Evolutionary conservation across 2,329 filamentous ascomycete species (phyloP), one percentile per base, ranked within the genome.

Genomic region (Pseudodiploospora longispora): DNA sequence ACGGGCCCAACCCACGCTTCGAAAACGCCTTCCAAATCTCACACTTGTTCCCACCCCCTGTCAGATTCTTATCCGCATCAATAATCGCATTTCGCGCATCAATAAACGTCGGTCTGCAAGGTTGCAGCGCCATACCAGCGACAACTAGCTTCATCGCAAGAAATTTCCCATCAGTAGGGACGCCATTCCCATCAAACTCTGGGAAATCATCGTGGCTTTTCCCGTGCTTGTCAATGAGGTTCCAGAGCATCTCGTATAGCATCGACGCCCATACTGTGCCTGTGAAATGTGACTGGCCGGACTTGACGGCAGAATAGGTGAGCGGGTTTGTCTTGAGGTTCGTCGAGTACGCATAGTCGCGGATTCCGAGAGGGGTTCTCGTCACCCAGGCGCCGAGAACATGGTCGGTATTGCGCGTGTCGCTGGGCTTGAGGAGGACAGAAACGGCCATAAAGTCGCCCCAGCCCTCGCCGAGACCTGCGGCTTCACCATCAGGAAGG

Each of bases 221-320:
- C 44, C 72, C 72, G 52, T 70, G 57, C 57, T 70, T 69, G 50
- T 74, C 72, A 43, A 73, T 71, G 43, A 75, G 58, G 55, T 73
- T 73, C 71, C 71, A 75, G 46, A 74, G 55, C n/a, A 74, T 61
- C 52, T 75, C 71, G 59, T 75, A 74, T 5, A 75, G 63, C 56
- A 72, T 72, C 1, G 63, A 69, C 1, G 69, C 67, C 71, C 71
- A 75, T 46, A 73, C 42, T 3, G 45, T 48, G 19, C 70, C 33
- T 69, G 60, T 34, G 12, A 9, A 9, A 3, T 34, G 32, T 3
- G 12, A 9, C 32, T 34, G 9, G 8, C 9, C 12, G 27, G 55
- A 52, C 52, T 70, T 65, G 43, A 59, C 53, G 9, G 52, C 54
- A 50, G 61, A 58, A 34, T 64, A 74, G 27, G 63, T 63, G 52